Percentiles rank a stretch among this genome's conserved stretches.
Conservation (phyloP, 768 basidiomycete genomes). For the Rhodotorula babjevae region DNA sequence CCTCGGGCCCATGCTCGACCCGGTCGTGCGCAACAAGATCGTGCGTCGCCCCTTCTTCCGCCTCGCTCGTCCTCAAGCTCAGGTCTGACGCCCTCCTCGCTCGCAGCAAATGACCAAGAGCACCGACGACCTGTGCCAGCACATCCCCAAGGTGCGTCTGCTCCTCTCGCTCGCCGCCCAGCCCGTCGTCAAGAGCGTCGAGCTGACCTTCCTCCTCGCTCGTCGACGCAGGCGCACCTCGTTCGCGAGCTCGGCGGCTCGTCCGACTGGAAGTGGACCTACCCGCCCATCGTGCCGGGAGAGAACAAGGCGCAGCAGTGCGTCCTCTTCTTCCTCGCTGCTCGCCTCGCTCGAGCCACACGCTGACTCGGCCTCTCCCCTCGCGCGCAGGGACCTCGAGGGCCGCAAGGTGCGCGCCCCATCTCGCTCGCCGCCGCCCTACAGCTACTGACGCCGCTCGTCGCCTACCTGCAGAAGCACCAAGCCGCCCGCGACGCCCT, state of each 20-base stretch:
- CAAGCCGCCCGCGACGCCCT: conserved; percentile 14
- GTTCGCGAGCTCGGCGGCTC: conserved; percentile 37
- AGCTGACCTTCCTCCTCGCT: not conserved
- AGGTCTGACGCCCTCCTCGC: not conserved
- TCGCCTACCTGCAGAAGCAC: not conserved
- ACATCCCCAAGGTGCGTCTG: conserved; percentile 19
- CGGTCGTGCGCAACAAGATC: conserved; percentile 41
- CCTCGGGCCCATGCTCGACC: conserved; percentile 39
- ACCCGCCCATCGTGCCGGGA: conserved; percentile 34
- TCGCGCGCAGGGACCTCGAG: not conserved
- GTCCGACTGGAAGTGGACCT: conserved; percentile 39
- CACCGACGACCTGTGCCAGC: conserved; percentile 15
- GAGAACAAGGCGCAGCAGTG: conserved; percentile 37
- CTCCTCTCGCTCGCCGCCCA: not conserved
- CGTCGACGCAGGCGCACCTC: conserved; percentile 20
- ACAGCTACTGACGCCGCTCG: not conserved
- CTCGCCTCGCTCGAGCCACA: no score
- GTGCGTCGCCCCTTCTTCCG: not conserved
- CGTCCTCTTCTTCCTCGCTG: not conserved
- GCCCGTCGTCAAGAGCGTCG: no score
- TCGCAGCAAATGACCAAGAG: conserved; percentile 32
- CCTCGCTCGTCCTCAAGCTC: not conserved
- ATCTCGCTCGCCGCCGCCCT: not conserved
- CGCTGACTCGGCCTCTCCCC: not conserved
- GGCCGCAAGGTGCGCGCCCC: conserved; percentile 6